These are phyloP conservation scores for Hirsutella rhossiliensis DNA, from an alignment of 2,329 filamentous ascomycete genomes.

Conservation along the genomic window DNA sequence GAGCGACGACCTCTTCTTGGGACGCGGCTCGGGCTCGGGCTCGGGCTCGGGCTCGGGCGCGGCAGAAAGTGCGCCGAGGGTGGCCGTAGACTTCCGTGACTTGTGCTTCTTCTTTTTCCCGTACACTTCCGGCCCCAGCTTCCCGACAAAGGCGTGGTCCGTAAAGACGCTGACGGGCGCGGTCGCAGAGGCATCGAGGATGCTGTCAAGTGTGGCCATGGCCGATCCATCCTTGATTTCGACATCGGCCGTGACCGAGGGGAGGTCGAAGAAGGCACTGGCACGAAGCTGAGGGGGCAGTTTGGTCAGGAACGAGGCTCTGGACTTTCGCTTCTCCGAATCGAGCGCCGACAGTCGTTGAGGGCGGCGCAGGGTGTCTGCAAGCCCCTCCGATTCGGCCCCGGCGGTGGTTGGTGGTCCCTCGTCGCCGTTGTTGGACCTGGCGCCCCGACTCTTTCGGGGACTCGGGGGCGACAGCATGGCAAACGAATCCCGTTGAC, in stretches of 20 bases:
- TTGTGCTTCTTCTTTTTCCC: constrained; percentile 44
- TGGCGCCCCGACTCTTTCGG: constrained; percentile 6
- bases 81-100: constrained; percentile 15
- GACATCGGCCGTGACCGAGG: constrained; percentile 36
- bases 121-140: constrained; percentile 64
- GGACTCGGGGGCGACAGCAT: constrained; percentile 16
- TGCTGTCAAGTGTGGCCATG: constrained; percentile 78
- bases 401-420: constrained; percentile 3
- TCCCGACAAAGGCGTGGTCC: constrained; percentile 73
- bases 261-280: constrained; percentile 79
- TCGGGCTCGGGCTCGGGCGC: constrained; percentile 9
- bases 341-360: constrained; percentile 20
- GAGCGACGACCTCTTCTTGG: constrained; percentile 37
- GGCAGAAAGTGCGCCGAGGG: constrained; percentile 10
- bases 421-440: constrained; percentile 5
- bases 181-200: constrained; percentile 76
- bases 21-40: constrained; percentile 5
- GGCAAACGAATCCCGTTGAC: constrained; percentile 22
- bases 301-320: constrained; percentile 16
- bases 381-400: constrained; percentile 5
- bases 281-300: constrained; percentile 79
- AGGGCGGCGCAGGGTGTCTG: constrained; percentile 17
- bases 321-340: constrained; percentile 20
- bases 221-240: constrained; percentile 68
- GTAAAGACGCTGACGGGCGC: constrained; percentile 88